Evolutionary conservation across 169 alveolate species (phyloP).

Genomic region (Eimeria acervulina): DNA sequence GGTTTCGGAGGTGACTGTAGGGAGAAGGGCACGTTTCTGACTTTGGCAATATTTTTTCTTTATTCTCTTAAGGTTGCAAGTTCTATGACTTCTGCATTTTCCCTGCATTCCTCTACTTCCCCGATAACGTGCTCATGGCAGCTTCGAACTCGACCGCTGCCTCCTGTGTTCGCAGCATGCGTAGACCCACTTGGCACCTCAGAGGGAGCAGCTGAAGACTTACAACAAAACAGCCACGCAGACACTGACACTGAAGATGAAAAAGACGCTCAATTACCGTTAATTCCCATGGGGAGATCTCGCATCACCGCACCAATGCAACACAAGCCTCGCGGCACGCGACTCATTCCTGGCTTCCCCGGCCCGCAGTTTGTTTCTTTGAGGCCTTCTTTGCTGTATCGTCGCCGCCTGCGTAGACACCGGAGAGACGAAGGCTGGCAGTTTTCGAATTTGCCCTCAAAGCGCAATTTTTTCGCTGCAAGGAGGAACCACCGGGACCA

Average conservation of each 20-base stretch:
- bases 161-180: background rate
- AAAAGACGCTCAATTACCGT: background rate
- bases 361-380: slow-evolving; percentile 64
- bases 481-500: slow-evolving; percentile 81
- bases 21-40: background rate
- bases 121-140: background rate
- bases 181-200: slow-evolving; percentile 17
- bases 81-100: background rate
- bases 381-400: background rate
- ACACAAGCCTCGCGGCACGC: slow-evolving; percentile 53
- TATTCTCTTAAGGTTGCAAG: background rate
- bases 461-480: slow-evolving; percentile 69
- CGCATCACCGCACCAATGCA: slow-evolving; percentile 44
- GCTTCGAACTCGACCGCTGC: background rate
- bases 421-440: slow-evolving; percentile 74
- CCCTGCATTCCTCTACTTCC: background rate
- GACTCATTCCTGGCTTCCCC: background rate
- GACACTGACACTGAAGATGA: background rate
- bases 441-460: slow-evolving; percentile 35
- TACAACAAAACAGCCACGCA: background rate
- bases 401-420: slow-evolving; percentile 63
- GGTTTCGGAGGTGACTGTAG: background rate
- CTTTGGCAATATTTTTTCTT: background rate
- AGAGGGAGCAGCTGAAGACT: slow-evolving; percentile 6
- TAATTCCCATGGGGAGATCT: background rate